A percentile compares a stretch with the other conserved stretches of the same genome.
phyloP scores from a whole-genome alignment of 1,139 yeast species.

The Diutina neorugosa region DNA sequence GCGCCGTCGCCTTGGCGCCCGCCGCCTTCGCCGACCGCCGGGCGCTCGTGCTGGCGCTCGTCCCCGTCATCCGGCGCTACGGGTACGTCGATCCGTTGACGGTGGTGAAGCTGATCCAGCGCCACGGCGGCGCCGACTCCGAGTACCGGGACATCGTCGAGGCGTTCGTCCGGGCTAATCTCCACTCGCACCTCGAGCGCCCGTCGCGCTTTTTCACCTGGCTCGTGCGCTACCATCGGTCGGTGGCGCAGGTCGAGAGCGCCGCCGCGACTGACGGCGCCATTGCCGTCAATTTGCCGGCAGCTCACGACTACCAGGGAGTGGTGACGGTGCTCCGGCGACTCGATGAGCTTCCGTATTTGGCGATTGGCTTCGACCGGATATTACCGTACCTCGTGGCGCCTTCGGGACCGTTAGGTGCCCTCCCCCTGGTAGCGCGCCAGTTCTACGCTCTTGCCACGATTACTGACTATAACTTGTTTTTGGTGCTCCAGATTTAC shows the following conservation, averaged over 20 bases:
- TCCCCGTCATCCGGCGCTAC: background rate
- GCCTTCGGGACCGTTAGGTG: background rate
- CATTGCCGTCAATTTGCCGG: background rate
- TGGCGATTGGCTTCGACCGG: background rate
- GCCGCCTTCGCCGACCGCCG: background rate
- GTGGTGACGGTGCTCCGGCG: background rate
- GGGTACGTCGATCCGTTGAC: background rate
- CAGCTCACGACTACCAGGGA: background rate
- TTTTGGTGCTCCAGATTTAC: background rate
- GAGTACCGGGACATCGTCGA: background rate
- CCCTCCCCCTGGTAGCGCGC: background rate
- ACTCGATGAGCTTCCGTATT: background rate
- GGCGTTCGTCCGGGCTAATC: background rate
- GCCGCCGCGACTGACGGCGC: background rate
- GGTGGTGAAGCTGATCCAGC: background rate
- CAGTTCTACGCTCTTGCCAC: background rate
- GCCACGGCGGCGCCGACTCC: background rate
- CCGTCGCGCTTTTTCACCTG: background rate
- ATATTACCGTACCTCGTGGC: background rate
- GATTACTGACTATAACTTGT: background rate
- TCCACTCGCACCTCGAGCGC: background rate
- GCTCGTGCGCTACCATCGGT: background rate
- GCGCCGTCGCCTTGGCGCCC: background rate
- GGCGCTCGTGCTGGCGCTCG: background rate
- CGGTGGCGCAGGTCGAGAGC: background rate